A percentile compares a stretch with the other conserved stretches of the same genome.
phyloP scores from a whole-genome alignment of 768 basidiomycete genomes.

The Phlegmacium glaucopus region DNA sequence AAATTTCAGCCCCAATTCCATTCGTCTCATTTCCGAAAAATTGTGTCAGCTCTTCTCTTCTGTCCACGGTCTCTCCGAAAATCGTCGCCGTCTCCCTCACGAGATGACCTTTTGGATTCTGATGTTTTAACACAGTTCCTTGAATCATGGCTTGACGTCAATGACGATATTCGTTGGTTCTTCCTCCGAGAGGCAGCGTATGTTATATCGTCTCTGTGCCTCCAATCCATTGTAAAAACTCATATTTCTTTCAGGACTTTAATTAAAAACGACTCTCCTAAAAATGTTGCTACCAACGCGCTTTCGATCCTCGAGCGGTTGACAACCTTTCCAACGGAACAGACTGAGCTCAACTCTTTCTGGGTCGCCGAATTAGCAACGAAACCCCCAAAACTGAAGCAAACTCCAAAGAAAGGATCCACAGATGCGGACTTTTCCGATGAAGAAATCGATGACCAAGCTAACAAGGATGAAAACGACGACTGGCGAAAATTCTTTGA shows the following conservation, averaged over 20 bases:
- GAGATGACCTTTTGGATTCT: slow-evolving; percentile 34
- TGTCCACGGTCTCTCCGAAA: slow-evolving; percentile 51
- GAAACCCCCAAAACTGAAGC: slow-evolving; percentile 51
- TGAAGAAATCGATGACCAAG: slow-evolving; percentile 33
- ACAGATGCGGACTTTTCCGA: slow-evolving; percentile 27
- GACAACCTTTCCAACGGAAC: slow-evolving; percentile 69
- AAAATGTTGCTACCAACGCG: slow-evolving; percentile 41
- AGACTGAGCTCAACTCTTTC: slow-evolving; percentile 69
- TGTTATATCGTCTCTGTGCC: slow-evolving; percentile 17
- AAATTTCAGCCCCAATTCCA: slow-evolving; percentile 63
- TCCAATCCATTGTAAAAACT: background rate
- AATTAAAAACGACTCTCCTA: slow-evolving; percentile 26
- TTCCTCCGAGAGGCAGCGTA: slow-evolving; percentile 80
- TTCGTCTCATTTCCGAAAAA: slow-evolving; percentile 61
- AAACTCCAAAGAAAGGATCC: slow-evolving; percentile 28
- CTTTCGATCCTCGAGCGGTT: slow-evolving; percentile 66
- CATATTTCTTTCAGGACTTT: slow-evolving; percentile 20
- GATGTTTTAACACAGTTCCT: slow-evolving; percentile 66
- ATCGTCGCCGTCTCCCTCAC: slow-evolving; percentile 15
- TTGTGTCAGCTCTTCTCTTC: slow-evolving; percentile 54
- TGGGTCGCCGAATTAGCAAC: slow-evolving; percentile 69
- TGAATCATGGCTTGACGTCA: slow-evolving; percentile 68
- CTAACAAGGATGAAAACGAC: slow-evolving; percentile 30
- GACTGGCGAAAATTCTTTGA: slow-evolving; percentile 90
- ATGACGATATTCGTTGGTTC: slow-evolving; percentile 88